Base-by-base conservation (phyloP, 2,329 filamentous ascomycete genomes). In the Blastomyces parvus region DNA sequence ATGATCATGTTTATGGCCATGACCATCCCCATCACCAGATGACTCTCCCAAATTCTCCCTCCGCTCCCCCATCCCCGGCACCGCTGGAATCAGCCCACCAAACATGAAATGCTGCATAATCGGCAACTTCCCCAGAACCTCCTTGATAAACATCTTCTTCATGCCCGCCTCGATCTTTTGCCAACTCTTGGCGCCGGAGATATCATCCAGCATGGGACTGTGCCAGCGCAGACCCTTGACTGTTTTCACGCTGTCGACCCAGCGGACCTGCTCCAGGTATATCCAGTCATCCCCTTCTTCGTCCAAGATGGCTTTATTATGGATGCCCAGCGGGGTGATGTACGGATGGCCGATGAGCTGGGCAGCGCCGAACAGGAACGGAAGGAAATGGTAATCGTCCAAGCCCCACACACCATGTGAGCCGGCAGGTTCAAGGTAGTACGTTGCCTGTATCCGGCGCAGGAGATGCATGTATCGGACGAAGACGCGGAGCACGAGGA, bases 61-160 rank as follows among this genome's bases (percentile, higher is more conserved):
- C 6, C 68, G 67, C 56, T 77, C 78, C 11, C 80, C 77, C 94
- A 99, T 97, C 1, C 85, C 90, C 27, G 90, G 85, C 0, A 82
- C 85, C 0, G 93, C 91, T 0, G 90, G 88, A 1, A 99, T 82
- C 60, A 99, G 76, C 9, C 86, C 88, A 0, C 94, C 94, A 72
- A 99, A 99, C 62, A 99, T 73, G 70, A 99, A 99, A 75, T 99
- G 95, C 77, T 99, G 94, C 91, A 97, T 97, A 53, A 99, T 93
- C 0, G 94, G 94, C 62, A 99, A 75, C 76, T 99, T 99, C 40
- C 89, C 87, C 60, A 99, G 77, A 0, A 99, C 93, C 76, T 99
- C 94, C 50, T 88, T 89, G 60, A 93, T 83, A 72, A 97, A 97
- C 95, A 99, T 99, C 68, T 91, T 89, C 65, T 90, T 84, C 95